Base-by-base conservation (phyloP, 2,329 filamentous ascomycete species). In the Penicillium digitatum region DNA sequence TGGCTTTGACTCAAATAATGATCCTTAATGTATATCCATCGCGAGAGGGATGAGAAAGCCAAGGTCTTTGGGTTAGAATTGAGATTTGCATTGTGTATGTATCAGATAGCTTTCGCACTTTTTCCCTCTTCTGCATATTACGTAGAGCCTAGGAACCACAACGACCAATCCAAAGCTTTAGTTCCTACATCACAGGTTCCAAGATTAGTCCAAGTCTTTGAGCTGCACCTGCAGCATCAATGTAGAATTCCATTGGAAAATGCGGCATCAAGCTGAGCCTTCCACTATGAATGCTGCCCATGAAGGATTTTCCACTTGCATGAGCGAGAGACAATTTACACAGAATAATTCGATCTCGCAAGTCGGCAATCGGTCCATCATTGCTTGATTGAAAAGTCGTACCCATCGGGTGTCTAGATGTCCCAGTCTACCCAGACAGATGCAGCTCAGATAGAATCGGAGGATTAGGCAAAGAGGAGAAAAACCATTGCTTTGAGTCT, bases 231-330 rank as follows among this genome's bases (percentile, higher is more conserved):
- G 37, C 46, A 5, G 35, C 18, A 32, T 57, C 46, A 10, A 66
- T 40, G 9, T 57, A 46, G 16, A 66, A 66, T 32, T 65, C 58
- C 3, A 54, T 55, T 10, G 45, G 16, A 6, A 60, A 53, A 0
- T 56, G 46, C 3, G 24, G 29, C n/a, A 59, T 10, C 9, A 47
- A 27, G 14, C 39, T 12, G 1, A 26, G 11, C 6, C 26, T 20
- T 47, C 3, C 4, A 8, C 18, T 35, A 8, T 40, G 42, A 7
- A 52, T 14, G 10, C 26, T 40, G 3, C 50, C 58, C 2, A 65
- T 39, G 16, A 66, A 66, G 38, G 58, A 66, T 9, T 66, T 60
- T 1, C 60, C 60, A 12, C 48, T 62, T 12, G 52, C 58, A 54
- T 66, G 65, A 5, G 48, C 42, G 3, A 67, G 52, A 8, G 12